Evolutionary conservation across 2,329 filamentous ascomycete species (phyloP).

Genomic region (Eutypa lata): DNA sequence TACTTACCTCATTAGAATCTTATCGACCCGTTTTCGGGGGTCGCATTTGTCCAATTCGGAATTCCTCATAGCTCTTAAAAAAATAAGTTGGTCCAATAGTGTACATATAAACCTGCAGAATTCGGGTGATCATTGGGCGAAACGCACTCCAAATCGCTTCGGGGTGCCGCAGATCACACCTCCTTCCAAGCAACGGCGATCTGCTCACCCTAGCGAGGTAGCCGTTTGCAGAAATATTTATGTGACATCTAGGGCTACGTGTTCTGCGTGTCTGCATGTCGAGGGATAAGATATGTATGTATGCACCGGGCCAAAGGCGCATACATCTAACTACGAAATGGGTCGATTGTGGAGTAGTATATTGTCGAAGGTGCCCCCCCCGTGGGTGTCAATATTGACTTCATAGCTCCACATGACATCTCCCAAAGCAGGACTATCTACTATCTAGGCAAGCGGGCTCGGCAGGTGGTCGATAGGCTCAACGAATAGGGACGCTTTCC

Average conservation of each 20-base stretch:
- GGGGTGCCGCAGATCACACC: not conserved
- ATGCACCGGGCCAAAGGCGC: too few relatives aligned
- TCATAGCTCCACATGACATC: not conserved
- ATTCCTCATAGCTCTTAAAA: not conserved
- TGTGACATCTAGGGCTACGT: not conserved
- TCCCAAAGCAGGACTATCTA: not conserved
- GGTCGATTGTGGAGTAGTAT: not conserved
- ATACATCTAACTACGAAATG: not conserved
- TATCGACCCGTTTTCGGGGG: not conserved
- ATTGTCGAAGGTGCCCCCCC: not conserved
- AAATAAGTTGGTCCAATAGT: not conserved
- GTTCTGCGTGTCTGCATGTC: not conserved
- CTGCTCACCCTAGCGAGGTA: not conserved
- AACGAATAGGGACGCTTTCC: not conserved
- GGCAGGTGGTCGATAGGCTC: not conserved
- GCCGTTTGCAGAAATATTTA: constrained; percentile 1
- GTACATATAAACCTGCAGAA: not conserved
- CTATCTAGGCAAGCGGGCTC: not conserved
- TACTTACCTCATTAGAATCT: not conserved
- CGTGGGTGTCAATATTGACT: not conserved
- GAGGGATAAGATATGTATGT: too few relatives aligned
- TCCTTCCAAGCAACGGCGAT: not conserved
- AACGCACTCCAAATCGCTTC: not conserved
- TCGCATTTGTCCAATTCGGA: not conserved
- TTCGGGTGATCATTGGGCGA: not conserved